These are phyloP conservation scores for Rhazya stricta DNA, from an alignment of 257 asterid genomes.

Conservation along the genomic window DNA sequence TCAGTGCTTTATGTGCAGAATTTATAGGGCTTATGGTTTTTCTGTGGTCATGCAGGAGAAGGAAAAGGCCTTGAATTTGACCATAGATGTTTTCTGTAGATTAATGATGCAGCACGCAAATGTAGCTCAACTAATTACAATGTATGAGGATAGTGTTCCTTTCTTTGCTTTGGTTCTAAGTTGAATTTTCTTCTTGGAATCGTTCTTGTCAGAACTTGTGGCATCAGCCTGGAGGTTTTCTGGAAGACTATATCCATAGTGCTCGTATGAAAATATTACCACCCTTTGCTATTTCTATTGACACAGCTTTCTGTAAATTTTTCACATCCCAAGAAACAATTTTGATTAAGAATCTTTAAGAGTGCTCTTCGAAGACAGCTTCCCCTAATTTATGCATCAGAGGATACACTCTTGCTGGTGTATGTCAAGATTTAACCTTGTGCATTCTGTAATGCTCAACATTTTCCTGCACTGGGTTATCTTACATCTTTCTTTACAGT, in stretches of 20 bases:
- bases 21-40: constrained; percentile 17
- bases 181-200: neutral
- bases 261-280: neutral
- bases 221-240: neutral
- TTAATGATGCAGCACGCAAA: constrained; percentile 82
- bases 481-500: neutral
- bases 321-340: neutral
- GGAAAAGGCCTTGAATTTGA: constrained; percentile 91
- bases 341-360: neutral
- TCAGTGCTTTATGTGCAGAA: neutral
- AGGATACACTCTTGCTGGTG: neutral
- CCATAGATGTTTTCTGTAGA: constrained; percentile 94
- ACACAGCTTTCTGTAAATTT: neutral
- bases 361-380: neutral
- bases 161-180: constrained; percentile 8
- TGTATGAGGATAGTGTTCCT: constrained; percentile 46
- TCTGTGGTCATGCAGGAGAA: constrained; percentile 69
- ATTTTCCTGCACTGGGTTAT: neutral
- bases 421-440: neutral
- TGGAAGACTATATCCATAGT: constrained; percentile 1
- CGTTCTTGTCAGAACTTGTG: neutral
- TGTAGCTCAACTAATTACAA: constrained; percentile 79
- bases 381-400: neutral
- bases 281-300: neutral
- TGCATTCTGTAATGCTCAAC: neutral